These are phyloP conservation scores for Cyclotella choctawhatcheeana DNA, from an alignment of 108 stramenopile species.

Conservation along the genomic window DNA sequence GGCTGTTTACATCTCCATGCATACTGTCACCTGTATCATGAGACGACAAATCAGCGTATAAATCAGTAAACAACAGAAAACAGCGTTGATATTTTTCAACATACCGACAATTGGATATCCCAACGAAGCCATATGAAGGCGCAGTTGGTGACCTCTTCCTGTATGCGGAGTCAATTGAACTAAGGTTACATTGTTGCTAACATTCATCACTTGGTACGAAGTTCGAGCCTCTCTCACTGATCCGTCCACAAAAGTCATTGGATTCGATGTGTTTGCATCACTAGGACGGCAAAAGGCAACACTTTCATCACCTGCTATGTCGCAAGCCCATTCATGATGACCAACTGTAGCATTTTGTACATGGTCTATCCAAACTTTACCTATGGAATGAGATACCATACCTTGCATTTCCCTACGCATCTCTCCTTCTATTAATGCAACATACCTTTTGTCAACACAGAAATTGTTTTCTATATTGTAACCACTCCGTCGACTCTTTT, in stretches of 20 bases:
- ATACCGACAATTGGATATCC: constrained; percentile 67
- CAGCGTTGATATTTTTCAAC: constrained; percentile 36
- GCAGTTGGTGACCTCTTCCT: constrained; percentile 76
- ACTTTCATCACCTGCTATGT: constrained; percentile 27
- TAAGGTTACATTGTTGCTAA: constrained; percentile 21
- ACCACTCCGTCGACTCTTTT: constrained; percentile 22
- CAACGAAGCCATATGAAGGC: constrained; percentile 65
- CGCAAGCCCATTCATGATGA: constrained; percentile 56
- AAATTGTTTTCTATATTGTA: neutral
- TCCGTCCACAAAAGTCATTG: constrained; percentile 36
- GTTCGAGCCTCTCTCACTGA: constrained; percentile 54
- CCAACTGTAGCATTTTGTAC: constrained; percentile 10
- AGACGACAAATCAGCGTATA: neutral
- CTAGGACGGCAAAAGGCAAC: constrained; percentile 31
- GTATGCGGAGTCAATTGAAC: constrained; percentile 62
- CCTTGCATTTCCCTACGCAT: constrained; percentile 32
- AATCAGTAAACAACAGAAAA: neutral
- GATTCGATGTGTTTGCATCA: neutral
- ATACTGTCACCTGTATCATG: constrained; percentile 11
- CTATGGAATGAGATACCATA: constrained; percentile 45
- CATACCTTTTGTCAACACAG: constrained; percentile 54
- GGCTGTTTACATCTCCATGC: constrained; percentile 10
- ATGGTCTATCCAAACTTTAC: constrained; percentile 44
- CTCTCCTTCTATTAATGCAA: constrained; percentile 62
- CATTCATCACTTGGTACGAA: constrained; percentile 34